Base-by-base conservation (phyloP, 805 yeast genomes). In the Zygoascus ofunaensis region DNA sequence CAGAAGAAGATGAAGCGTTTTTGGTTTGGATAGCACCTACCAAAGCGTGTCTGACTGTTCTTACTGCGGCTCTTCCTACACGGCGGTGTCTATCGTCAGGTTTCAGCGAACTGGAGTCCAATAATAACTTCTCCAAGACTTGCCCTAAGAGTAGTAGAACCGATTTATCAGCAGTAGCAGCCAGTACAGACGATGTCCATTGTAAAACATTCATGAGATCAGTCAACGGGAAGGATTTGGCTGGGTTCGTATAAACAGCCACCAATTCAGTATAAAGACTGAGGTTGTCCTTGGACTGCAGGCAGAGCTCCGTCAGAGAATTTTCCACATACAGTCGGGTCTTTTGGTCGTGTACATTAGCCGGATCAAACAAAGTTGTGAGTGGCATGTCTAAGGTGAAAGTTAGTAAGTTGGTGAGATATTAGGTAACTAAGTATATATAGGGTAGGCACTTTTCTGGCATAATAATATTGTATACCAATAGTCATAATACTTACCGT, bases 131-230 rank as follows among this genome's bases (percentile, higher is more conserved):
- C 41, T 70, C 61, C 38, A 77, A 52, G 34, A 41, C 15, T 12
- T 17, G 7, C 5, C 43, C 43, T 19, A 17, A 10, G n/a, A 15
- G 12, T 5, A 3, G 12, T 12, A 41, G 15, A 8, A 41, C 12
- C 7, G 15, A 10, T 7, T 14, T 7, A 5, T 24, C 15, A 17
- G 54, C 45, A 12, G 46, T 22, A 2, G 41, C 49, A 21, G 49
- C 52, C 3, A 64, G 37, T 58, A 75, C 54, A 39, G 58, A 57
- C 41, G 70, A 68, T 38, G 69, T 61, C 87, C 89, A 82, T 15
- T 69, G 68, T 34, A 82, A 63, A 21, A 82, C 60, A 23, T 80
- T 71, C 50, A 78, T 57, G 48, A 79, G 65, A 58, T 78, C 85
- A 12, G 39, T 15, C 5, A 22, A n/a, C 10, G 43, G 42, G 32